Evolutionary conservation across 441 rosid genomes (phyloP).

Genomic region (Pelargonium myrrhifolium): DNA sequence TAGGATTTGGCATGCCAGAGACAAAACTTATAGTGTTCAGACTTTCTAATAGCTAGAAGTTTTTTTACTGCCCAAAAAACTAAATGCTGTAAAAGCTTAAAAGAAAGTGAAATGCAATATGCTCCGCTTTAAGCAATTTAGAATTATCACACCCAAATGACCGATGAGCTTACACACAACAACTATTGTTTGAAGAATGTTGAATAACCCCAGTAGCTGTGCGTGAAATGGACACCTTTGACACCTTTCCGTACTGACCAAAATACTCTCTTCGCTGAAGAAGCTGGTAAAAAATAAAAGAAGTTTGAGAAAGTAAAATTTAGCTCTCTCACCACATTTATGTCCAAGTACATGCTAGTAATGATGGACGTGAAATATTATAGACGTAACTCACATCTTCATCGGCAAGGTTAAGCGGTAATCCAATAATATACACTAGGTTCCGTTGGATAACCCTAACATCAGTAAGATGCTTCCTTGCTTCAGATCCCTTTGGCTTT

Average conservation of each 20-base stretch:
- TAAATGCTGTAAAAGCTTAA: neutral
- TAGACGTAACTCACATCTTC: constrained; percentile 36
- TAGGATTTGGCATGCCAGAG: too few relatives aligned
- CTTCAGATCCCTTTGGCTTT: constrained; percentile 45
- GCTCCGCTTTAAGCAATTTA: neutral
- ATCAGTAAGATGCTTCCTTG: constrained; percentile 38
- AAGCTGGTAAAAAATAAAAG: constrained; percentile 23
- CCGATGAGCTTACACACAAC: constrained; percentile 45
- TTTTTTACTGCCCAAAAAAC: too few relatives aligned
- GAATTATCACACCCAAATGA: neutral
- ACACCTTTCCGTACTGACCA: constrained; percentile 73
- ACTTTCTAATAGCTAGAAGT: too few relatives aligned
- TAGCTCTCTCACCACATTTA: neutral
- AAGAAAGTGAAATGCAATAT: neutral
- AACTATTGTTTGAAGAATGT: constrained; percentile 61
- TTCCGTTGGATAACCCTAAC: constrained; percentile 45
- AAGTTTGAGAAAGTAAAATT: neutral
- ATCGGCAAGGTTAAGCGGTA: constrained; percentile 49
- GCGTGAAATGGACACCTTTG: constrained; percentile 65
- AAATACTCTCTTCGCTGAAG: constrained; percentile 57
- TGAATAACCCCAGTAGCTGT: constrained; percentile 60
- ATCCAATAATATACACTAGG: constrained; percentile 50
- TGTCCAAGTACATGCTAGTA: neutral
- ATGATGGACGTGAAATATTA: neutral
- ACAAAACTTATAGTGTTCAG: too few relatives aligned